Evolutionary conservation across 345 rosid species (phyloP), one percentile per base, ranked within the genome.

Genomic region (Nephelium lappaceum): DNA sequence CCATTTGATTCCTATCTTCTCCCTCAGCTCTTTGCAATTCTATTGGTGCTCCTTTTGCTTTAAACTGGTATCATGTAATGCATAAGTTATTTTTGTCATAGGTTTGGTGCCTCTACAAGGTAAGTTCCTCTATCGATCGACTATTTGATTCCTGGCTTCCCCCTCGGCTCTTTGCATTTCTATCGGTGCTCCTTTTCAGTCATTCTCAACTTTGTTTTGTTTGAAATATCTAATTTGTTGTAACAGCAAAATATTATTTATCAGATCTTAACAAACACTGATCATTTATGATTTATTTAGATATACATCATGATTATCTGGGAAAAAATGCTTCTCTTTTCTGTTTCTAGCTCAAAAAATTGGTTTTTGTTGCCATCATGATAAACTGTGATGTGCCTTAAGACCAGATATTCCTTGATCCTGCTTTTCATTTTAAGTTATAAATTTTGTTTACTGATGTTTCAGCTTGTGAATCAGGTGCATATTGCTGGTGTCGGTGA

Each of bases 401-500:
- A n/a, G 64, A 6, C 24, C 18, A 23, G 62, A 24, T n/a, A 47
- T 14, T 31, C 19, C n/a, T 71, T 45, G 42, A 55, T 55, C 14
- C 47, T 70, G 31, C 25, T 1, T 58, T 62, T 47, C 31, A 27
- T 49, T 0, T 47, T 69, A 4, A 75, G 15, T 42, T 63, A 51
- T 12, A 45, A 39, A 15, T 53, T 31, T 23, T 77, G 27, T 74
- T 75, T 41, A 78, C 74, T 62, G 42, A 72, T 73, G 7, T 39
- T 21, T 21, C 65, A 12, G 45, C 65, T 61, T 81, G 49, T 67
- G 72, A 74, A 81, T 79, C 86, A 96, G 99, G 94, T 96, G 53
- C 99, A 96, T 85, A 91, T 96, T 81, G 97, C 99, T 80, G 99
- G 99, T 81, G 99, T 96, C 85, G 99, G 98, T 47, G 99, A 96